These are phyloP conservation scores for Paramecium caudatum DNA, from an alignment of 73 alveolate species.

Conservation along the genomic window DNA sequence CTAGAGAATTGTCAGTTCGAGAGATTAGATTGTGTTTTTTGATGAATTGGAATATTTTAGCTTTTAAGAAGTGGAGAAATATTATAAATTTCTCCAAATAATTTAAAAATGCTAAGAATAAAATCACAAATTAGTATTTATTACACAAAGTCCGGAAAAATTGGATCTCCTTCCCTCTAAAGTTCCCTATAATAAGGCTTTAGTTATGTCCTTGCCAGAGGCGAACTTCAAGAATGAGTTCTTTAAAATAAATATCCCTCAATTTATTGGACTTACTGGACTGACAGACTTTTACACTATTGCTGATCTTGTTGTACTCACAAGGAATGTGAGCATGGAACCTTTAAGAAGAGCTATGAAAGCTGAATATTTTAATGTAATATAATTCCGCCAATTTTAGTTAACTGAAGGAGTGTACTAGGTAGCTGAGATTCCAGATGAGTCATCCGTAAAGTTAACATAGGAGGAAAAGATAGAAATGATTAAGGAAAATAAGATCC, in stretches of 20 bases:
- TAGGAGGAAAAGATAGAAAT: not conserved
- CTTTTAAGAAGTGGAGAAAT: not conserved
- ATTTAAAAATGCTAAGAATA: not conserved
- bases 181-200: not conserved
- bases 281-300: not conserved
- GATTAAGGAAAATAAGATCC: not conserved
- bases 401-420: too few relatives aligned
- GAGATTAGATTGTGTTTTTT: not conserved
- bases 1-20: not conserved
- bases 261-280: not conserved
- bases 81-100: not conserved
- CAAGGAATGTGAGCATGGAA: not conserved
- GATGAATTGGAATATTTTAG: conserved; percentile 39
- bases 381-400: too few relatives aligned
- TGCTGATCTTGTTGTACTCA: not conserved
- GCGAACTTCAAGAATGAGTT: not conserved
- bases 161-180: not conserved
- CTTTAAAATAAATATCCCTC: not conserved
- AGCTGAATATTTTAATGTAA: not conserved
- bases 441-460: not conserved
- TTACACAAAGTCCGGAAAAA: not conserved
- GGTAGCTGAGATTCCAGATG: too few relatives aligned
- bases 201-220: not conserved
- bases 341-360: not conserved
- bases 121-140: not conserved